Evolutionary conservation across 805 yeast genomes (phyloP), one percentile per base, ranked within the genome.

Genomic region (Saccharomycopsis synnaedendra): DNA sequence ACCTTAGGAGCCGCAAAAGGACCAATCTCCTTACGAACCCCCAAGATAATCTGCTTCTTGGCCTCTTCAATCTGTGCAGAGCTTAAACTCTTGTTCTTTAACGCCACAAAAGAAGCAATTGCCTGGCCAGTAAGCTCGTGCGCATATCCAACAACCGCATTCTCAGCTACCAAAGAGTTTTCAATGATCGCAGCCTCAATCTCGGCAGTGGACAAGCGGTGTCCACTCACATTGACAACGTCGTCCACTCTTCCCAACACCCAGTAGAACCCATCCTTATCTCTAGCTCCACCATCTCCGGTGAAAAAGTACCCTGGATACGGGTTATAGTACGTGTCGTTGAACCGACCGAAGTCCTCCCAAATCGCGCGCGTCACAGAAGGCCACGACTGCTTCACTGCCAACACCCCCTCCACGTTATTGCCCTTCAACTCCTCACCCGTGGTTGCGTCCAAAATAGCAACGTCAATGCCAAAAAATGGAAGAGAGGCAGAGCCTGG

Each of bases 241-340:
- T 85, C 94, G 64, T 85, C 94, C 52, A 85, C 93, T 68, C 94
- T 74, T 48, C 94, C 94, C 59, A 83, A 65, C 55, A 85, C 83
- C 89, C 93, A 85, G 67, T 78, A 81, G 69, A 76, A 85, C 4
- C 94, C 94, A 61, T 84, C 90, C 56, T 75, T 70, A 62, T 85
- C 94, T 61, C 89, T 75, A 19, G 88, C 90, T 31, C 90, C 93
- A 66, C 94, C 94, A 66, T 85, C 95, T 58, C 95, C 95, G 1
- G 93, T 80, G 69, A 85, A 85, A 68, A 83, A 85, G 62, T 75
- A 77, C 43, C 88, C 88, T 44, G 85, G 84, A 67, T 83, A 85
- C 46, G 93, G 90, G 50, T 76, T 80, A 62, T 83, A 67, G 65
- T 85, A 85, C n/a, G 93, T 85, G 58, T 85, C 94, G 68, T 80